Conservation (phyloP, 441 rosid species). For the Brassica balearica region DNA sequence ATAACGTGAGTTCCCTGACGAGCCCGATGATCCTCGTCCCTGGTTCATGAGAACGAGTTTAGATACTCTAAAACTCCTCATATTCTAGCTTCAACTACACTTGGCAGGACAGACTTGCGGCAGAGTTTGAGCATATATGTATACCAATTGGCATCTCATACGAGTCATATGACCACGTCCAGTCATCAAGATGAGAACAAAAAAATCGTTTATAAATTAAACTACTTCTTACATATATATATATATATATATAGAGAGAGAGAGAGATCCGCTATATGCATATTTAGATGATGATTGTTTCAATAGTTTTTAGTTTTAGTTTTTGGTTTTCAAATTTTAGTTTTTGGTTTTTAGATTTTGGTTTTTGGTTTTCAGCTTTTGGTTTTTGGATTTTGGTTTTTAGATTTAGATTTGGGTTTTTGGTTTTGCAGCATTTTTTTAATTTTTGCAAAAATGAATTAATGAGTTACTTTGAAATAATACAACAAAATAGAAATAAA, state of each 20-base stretch:
- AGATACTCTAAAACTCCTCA: not conserved
- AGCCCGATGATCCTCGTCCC: not conserved
- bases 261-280: not conserved
- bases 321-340: too few species aligned
- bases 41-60: constrained; percentile 5
- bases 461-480: too few species aligned
- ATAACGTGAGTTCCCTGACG: not conserved
- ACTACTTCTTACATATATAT: not conserved
- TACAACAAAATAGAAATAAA: too few species aligned
- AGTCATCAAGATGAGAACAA: not conserved
- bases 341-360: too few species aligned
- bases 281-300: not conserved
- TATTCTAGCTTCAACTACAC: not conserved
- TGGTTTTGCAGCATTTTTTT: too few species aligned
- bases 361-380: too few species aligned
- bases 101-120: not conserved
- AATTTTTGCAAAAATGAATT: too few species aligned
- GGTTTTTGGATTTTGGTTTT: too few species aligned
- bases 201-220: not conserved
- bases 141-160: not conserved
- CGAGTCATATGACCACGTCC: not conserved
- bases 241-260: too few species aligned
- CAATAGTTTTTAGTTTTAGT: too few species aligned
- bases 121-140: not conserved
- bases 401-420: too few species aligned